Evolutionary conservation across 345 rosid species (phyloP), one percentile per base, ranked within the genome.

Genomic region (Eucalyptus shirleyi): DNA sequence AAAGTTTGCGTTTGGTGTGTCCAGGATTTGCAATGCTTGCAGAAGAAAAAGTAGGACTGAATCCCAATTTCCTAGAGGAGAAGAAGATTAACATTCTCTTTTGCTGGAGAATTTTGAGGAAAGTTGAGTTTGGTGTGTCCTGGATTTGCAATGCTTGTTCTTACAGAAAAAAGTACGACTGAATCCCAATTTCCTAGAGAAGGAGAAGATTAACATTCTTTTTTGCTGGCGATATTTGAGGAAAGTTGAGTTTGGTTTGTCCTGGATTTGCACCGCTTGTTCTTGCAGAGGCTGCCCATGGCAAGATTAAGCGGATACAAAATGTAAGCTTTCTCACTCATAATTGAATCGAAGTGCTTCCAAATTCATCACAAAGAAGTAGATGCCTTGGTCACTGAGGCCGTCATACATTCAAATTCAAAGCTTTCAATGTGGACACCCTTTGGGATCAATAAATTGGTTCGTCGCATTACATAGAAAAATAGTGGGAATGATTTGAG

Each of bases 401-500:
- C 34, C 3, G 34, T 30, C 34, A 60, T 60, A 28, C 15, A 6
- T 12, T 28, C 67, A 60, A 60, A 60, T 60, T 60, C 5, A 12
- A 60, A 26, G 17, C 17, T 18, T 60, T 60, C 69, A 13, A 60
- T 28, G 3, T 6, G 9, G 69, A 60, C 34, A 60, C 34, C n/a
- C 32, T 19, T 26, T 28, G 69, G 34, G 69, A 60, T 60, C 69
- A 26, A 28, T 60, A 60, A 60, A 60, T 60, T 12, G 69, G 8
- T 28, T 13, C 34, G 0, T 60, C 34, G 1, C n/a, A 3, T 28
- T 12, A 26, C 69, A 60, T 60, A 60, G 69, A 60, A 14, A 60
- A 60, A 13, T 28, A 12, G 69, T 2, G 0, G 1, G 17, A 12
- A 60, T 0, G 7, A 60, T 28, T 28, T 4, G 0, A 60, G 69